Conservation (phyloP, 805 yeast species). For the Candida awuae region DNA sequence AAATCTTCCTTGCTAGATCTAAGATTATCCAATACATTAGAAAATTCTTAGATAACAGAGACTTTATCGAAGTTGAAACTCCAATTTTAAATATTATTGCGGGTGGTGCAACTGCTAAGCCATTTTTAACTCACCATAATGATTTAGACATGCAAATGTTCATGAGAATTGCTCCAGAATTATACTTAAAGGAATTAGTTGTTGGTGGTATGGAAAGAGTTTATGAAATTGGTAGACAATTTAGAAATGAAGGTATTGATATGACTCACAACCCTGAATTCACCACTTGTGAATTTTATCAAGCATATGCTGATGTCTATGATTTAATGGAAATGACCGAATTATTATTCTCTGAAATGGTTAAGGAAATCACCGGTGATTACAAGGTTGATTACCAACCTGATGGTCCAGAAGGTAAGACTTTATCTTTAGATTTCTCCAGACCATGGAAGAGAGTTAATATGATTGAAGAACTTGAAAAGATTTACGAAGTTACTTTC, state of each 20-base stretch:
- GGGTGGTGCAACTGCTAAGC: conserved; percentile 99
- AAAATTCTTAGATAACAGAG: conserved; percentile 75
- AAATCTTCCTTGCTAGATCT: conserved; percentile 80
- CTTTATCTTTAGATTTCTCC: conserved; percentile 71
- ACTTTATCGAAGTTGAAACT: conserved; percentile 92
- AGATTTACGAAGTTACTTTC: conserved; percentile 75
- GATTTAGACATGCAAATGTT: conserved; percentile 93
- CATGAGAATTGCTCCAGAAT: conserved; percentile 98
- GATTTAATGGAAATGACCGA: conserved; percentile 96
- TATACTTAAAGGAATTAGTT: conserved; percentile 90
- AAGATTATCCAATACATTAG: conserved; percentile 86
- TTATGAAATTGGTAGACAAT: conserved; percentile 97
- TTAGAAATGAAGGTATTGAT: conserved; percentile 98
- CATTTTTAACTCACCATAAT: conserved; percentile 93
- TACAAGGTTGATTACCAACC: conserved; percentile 87
- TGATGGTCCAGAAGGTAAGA: conserved; percentile 82
- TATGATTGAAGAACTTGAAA: conserved; percentile 95
- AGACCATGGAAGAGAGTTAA: conserved; percentile 99
- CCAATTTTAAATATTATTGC: conserved; percentile 99
- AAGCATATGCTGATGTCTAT: conserved; percentile 95
- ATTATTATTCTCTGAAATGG: conserved; percentile 91
- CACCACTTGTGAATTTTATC: conserved; percentile 97
- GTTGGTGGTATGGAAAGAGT: conserved; percentile 98
- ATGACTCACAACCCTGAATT: conserved; percentile 99
- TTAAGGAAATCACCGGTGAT: conserved; percentile 85